Evolutionary conservation across 1,284 basidiomycete species (phyloP), one percentile per base, ranked within the genome.

Genomic region (Sporisorium reilianum): DNA sequence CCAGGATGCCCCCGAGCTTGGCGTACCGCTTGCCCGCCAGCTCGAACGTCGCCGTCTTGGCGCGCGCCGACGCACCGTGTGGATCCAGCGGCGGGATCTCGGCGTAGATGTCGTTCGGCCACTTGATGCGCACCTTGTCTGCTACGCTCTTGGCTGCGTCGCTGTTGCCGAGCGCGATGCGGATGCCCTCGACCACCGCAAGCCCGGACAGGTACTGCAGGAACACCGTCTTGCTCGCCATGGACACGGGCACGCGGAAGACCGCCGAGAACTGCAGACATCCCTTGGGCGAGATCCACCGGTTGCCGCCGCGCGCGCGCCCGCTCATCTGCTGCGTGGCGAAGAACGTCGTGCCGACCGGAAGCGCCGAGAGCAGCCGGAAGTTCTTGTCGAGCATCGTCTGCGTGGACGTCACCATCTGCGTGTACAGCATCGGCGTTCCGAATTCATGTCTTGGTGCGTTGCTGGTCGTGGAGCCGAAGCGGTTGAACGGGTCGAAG

Each of bases 71-170:
- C 2, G 40, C 45, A 8, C 86, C 87, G 9, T 87, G 86, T 10
- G 80, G 79, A 36, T 87, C 79, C 2, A 86, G 87, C 12, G 56
- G 22, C 1, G 72, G 64, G n/a, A 89, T 85, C 38, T 89, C 88
- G 2, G 90, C 91, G 81, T 98, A 99, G 8, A 99, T 87, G 82
- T 99, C 96, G 81, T 99, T 99, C 12, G 96, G 96, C 97, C 97
- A 99, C 85, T 99, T 99, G 57, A 99, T 87, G 5, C 79, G 55
- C 0, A 84, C 59, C 50, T 90, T 89, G 5, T 96, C 89, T 5
- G 87, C 87, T 0, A 89, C 78, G 14, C 87, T 86, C 7, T 38
- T 25, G 0, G 55, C 72, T 0, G 90, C 91, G 66, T 87, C 87
- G 26, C 84, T 85, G 0, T 86, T 74, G 12, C 87, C 90, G 3